Base-by-base conservation (phyloP, 2,329 filamentous ascomycete species). In the Hypoxylon sp. region DNA sequence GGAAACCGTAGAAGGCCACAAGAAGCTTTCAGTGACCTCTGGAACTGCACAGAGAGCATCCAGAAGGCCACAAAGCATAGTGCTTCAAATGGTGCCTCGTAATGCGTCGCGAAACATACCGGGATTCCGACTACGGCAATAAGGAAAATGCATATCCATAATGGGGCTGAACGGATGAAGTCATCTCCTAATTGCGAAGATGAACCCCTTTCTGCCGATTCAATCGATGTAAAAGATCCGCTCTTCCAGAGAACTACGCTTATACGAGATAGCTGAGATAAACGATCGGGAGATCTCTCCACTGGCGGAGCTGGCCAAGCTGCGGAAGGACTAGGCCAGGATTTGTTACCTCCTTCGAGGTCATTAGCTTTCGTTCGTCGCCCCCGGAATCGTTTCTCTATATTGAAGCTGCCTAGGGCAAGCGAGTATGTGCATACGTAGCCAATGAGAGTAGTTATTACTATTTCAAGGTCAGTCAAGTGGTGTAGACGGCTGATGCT, bases 61-160 rank as follows among this genome's bases (percentile, higher is more conserved):
- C 77, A 79, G 37, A 79, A 68, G 3, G 77, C 63, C 10, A 63
- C 48, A 51, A 79, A 76, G 9, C 57, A 67, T n/a, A 78, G 68
- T 2, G 68, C 63, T 11, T 79, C 77, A 51, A 78, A 73, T 4
- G 74, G 76, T 54, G 75, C 70, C 29, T 72, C 67, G 65, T 77
- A 76, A 3, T 22, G 46, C 3, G 74, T 72, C 5, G 65, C 63
- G 29, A 73, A 60, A 55, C 73, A 77, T 2, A 75, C 55, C 6
- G 77, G 77, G 24, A 78, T 22, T 13, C 77, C 77, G 13, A 79
- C 57, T 10, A 39, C 35, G 2, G 65, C 33, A 26, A 78, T 55
- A 1, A 79, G 63, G 22, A 74, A 58, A 3, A 77, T 44, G 35
- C 73, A 72, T 10, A 76, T 72, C 76, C 74, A 78, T 53, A 76